Base-by-base conservation (phyloP, 176 grass and related monocot genomes). In the Puya raimondii region DNA sequence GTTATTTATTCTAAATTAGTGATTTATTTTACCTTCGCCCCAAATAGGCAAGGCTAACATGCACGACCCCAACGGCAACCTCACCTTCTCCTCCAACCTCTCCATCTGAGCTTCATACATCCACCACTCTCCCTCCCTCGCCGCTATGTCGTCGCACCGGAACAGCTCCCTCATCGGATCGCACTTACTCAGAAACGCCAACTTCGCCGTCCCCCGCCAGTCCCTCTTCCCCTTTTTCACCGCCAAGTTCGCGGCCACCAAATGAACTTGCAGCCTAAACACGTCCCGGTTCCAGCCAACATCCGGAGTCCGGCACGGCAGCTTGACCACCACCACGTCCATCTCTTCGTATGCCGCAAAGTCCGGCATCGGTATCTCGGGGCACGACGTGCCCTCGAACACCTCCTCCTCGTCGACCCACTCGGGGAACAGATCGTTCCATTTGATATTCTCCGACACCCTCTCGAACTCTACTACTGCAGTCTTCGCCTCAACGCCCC, bases 121-220 rank as follows among this genome's bases (percentile, higher is more conserved):
- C 89, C 85, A 86, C 95, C 89, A 99, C 2, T 79, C 66, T 1
- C 84, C 87, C 23, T 91, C 87, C 74, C 77, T 74, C 2, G 64
- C 76, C 69, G 83, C 87, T 13, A 48, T 11, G 21, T 99, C 95
- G 72, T 91, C 87, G 74, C 95, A 99, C 13, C 80, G 84, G 85
- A 99, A 99, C 66, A 99, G 49, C 78, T 99, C 94, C 84, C 83
- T 93, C 94, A 99, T 99, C 48, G 90, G 94, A 53, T 80, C 74
- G 80, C 94, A 99, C 66, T 67, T 67, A 74, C 84, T 84, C 17
- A 75, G 79, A 59, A 97, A 76, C 72, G 87, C 80, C 47, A 97
- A 79, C 57, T 80, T 83, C 79, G 88, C 86, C 10, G 49, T 25
- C 25, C 74, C 79, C 3, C 4, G 1, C 10, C 22, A 13, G 48